These are phyloP conservation scores for Xylariaceae sp. DNA, from an alignment of 2,329 filamentous ascomycete species.

Conservation along the genomic window DNA sequence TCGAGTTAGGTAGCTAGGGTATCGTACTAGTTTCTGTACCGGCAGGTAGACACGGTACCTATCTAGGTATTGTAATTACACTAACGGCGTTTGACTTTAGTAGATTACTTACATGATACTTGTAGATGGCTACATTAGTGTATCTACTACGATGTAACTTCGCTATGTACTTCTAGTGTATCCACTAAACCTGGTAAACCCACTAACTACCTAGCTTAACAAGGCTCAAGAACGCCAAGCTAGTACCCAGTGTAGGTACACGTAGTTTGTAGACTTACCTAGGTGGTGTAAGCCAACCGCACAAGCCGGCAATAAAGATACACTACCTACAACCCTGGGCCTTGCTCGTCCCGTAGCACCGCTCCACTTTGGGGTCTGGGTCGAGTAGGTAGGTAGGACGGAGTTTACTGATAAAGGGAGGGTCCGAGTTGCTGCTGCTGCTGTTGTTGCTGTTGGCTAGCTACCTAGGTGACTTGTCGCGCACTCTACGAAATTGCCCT, in stretches of 20 bases:
- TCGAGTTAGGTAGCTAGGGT: too few species aligned
- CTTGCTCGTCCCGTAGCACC: conserved; percentile 21
- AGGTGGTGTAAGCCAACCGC: too few species aligned
- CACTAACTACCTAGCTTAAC: neutral
- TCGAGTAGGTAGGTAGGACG: conserved; percentile 16
- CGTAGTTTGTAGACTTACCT: too few species aligned
- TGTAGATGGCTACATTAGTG: too few species aligned
- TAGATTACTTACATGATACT: too few species aligned
- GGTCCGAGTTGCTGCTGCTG: conserved; percentile 10
- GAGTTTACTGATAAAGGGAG: conserved; percentile 20
- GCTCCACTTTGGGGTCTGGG: conserved; percentile 18
- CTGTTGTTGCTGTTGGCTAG: neutral
- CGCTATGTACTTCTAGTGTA: too few species aligned
- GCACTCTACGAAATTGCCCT: conserved; percentile 4
- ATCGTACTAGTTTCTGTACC: too few species aligned
- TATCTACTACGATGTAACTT: neutral
- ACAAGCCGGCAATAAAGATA: too few species aligned
- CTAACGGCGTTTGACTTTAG: too few species aligned
- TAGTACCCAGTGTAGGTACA: too few species aligned
- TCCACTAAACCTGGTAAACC: neutral
- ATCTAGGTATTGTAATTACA: too few species aligned
- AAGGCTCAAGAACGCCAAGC: neutral
- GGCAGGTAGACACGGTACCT: too few species aligned
- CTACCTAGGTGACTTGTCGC: conserved; percentile 2
- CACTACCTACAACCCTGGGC: conserved; percentile 5